Evolutionary conservation across 2,329 filamentous ascomycete species (phyloP).

Genomic region (Berkeleyomyces basicola): DNA sequence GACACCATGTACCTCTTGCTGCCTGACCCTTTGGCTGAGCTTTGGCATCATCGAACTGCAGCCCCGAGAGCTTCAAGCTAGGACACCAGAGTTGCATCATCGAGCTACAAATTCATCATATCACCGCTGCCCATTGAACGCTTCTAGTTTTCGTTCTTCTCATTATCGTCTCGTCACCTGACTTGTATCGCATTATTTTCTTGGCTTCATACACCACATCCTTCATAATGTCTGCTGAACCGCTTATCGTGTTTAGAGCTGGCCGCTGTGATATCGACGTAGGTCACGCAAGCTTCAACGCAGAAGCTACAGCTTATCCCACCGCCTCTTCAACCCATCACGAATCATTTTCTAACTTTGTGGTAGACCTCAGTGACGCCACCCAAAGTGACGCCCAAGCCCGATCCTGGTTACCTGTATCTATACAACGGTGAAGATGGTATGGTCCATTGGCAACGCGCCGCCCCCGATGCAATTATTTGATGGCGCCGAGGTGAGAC

Average conservation of each 20-base stretch:
- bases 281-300: slow-evolving; percentile 21
- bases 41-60: neutral
- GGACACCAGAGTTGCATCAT: neutral
- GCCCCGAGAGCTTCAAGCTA: slow-evolving; percentile 5
- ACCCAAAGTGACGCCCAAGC: slow-evolving; percentile 54
- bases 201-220: slow-evolving; percentile 6
- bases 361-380: slow-evolving; percentile 29
- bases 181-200: neutral
- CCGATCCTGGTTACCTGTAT: slow-evolving; percentile 73
- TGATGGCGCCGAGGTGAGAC: neutral
- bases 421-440: slow-evolving; percentile 75
- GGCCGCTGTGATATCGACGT: slow-evolving; percentile 77
- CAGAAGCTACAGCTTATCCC: neutral
- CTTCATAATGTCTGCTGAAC: slow-evolving; percentile 56
- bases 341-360: slow-evolving; percentile 1
- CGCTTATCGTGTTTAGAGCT: slow-evolving; percentile 92
- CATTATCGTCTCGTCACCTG: neutral
- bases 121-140: neutral
- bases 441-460: slow-evolving; percentile 19
- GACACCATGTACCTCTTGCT: slow-evolving; percentile 7
- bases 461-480: neutral
- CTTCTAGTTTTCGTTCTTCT: neutral
- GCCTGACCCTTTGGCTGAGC: slow-evolving; percentile 3
- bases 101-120: neutral
- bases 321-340: slow-evolving; percentile 3